Percentiles rank a stretch among this genome's conserved stretches.
phyloP scores from a whole-genome alignment of 345 rosid species.

The Mallotus nudiflorus region DNA sequence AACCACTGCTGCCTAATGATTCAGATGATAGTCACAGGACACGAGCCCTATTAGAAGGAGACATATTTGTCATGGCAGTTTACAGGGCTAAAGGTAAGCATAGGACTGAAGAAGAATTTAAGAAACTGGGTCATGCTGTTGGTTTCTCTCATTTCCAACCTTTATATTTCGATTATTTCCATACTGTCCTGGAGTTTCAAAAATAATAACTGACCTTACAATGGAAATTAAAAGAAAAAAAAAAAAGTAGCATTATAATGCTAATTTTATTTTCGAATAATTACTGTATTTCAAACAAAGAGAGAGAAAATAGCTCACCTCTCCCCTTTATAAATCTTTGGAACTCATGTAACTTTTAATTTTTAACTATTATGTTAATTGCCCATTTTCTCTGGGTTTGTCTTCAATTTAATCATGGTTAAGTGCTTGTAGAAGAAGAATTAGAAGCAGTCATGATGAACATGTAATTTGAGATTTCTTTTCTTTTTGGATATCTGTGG shows the following conservation, averaged over 20 bases:
- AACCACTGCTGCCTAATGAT: slow-evolving; percentile 67
- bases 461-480: too few species aligned
- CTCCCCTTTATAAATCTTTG: too few species aligned
- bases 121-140: slow-evolving; percentile 55
- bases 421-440: too few species aligned
- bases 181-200: slow-evolving; percentile 72
- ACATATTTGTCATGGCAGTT: slow-evolving; percentile 80
- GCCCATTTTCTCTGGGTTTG: too few species aligned
- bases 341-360: too few species aligned
- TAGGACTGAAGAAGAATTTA: slow-evolving; percentile 69
- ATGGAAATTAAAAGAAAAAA: too few species aligned
- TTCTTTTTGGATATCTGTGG: too few species aligned
- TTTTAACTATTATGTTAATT: too few species aligned
- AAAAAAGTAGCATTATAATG: not conserved
- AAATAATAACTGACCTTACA: slow-evolving; percentile 38
- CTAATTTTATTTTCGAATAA: not conserved
- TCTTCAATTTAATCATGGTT: too few species aligned
- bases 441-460: too few species aligned
- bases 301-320: too few species aligned
- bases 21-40: slow-evolving; percentile 73
- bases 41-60: slow-evolving; percentile 74
- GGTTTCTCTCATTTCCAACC: slow-evolving; percentile 63
- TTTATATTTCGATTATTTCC: slow-evolving; percentile 57
- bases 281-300: too few species aligned
- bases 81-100: slow-evolving; percentile 80